Evolutionary conservation across 2,329 filamentous ascomycete species (phyloP).

Genomic region (Fusarium setosum): DNA sequence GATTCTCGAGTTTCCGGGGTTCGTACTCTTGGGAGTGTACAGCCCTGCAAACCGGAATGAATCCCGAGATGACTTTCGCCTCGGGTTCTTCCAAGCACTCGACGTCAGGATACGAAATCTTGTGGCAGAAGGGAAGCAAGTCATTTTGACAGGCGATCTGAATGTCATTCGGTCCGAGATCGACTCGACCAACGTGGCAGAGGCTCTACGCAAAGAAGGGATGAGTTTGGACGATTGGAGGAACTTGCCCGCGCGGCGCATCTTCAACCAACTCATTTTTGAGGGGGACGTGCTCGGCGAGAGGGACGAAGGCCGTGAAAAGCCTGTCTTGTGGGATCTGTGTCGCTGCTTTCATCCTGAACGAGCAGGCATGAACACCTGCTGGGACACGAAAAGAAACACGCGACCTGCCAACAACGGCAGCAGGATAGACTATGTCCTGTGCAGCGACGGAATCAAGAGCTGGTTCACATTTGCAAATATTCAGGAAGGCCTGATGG

Average conservation of each 20-base stretch:
- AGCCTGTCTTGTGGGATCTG: slow-evolving; percentile 83
- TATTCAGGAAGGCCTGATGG: slow-evolving; percentile 93
- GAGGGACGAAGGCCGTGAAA: slow-evolving; percentile 76
- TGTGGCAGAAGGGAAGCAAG: slow-evolving; percentile 80
- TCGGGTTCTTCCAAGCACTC: slow-evolving; percentile 82
- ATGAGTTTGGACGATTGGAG: slow-evolving; percentile 79
- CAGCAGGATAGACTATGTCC: slow-evolving; percentile 91
- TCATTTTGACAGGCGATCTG: slow-evolving; percentile 88
- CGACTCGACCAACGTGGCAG: slow-evolving; percentile 80
- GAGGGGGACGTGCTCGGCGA: slow-evolving; percentile 75
- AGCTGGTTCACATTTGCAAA: slow-evolving; percentile 83
- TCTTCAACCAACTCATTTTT: slow-evolving; percentile 88
- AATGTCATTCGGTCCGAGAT: slow-evolving; percentile 79
- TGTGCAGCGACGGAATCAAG: slow-evolving; percentile 83
- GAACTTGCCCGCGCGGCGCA: slow-evolving; percentile 74
- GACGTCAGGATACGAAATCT: slow-evolving; percentile 90
- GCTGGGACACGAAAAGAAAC: slow-evolving; percentile 95
- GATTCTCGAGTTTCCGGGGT: slow-evolving; percentile 91
- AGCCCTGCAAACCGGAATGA: slow-evolving; percentile 91
- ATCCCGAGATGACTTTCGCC: slow-evolving; percentile 82
- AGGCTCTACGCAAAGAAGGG: slow-evolving; percentile 77
- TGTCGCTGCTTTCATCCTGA: slow-evolving; percentile 83
- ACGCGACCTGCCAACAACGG: slow-evolving; percentile 96
- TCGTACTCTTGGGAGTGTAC: slow-evolving; percentile 93
- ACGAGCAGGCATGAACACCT: slow-evolving; percentile 94